A percentile compares a stretch with the other conserved stretches of the same genome.
These are phyloP conservation scores for Aurinia saxatilis DNA, from an alignment of 345 rosid species.

Conservation along the genomic window DNA sequence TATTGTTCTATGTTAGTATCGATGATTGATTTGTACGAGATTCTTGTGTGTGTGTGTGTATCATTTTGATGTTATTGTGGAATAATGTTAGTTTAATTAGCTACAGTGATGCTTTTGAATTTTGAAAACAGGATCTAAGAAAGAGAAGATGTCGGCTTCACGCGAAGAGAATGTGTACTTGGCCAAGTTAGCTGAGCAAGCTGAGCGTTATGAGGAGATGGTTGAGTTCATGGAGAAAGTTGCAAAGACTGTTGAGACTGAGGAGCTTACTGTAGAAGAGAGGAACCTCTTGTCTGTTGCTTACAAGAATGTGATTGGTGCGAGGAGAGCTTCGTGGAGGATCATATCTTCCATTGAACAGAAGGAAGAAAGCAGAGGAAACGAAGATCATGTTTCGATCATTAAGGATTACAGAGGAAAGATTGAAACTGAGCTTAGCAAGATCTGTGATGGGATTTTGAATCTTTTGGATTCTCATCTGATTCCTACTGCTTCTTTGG, in stretches of 20 bases:
- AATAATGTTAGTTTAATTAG: background rate
- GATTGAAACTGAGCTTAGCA: slow-evolving; percentile 83
- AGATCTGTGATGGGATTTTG: slow-evolving; percentile 89
- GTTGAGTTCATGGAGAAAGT: slow-evolving; percentile 99
- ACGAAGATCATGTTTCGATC: slow-evolving; percentile 68
- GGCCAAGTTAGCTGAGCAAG: slow-evolving; percentile 98
- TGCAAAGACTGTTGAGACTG: slow-evolving; percentile 71
- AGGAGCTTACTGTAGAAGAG: slow-evolving; percentile 96
- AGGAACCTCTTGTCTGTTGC: slow-evolving; percentile 95
- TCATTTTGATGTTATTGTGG: background rate
- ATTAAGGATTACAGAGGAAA: slow-evolving; percentile 87
- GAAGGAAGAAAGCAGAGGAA: slow-evolving; percentile 96
- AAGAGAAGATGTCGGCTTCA: slow-evolving; percentile 34
- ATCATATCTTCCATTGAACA: slow-evolving; percentile 98
- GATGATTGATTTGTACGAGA: background rate
- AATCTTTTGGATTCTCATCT: slow-evolving; percentile 84
- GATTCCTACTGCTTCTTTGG: slow-evolving; percentile 72
- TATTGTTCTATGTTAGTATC: background rate
- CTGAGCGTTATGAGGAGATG: slow-evolving; percentile 98
- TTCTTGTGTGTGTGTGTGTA: too few species aligned
- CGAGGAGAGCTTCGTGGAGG: slow-evolving; percentile 99
- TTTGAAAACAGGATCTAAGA: slow-evolving; percentile 10
- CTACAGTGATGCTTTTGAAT: background rate
- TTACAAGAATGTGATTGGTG: slow-evolving; percentile 97
- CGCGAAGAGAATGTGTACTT: slow-evolving; percentile 91